These are phyloP conservation scores for Neltuma alba DNA, from an alignment of 306 rosid genomes.

Conservation along the genomic window DNA sequence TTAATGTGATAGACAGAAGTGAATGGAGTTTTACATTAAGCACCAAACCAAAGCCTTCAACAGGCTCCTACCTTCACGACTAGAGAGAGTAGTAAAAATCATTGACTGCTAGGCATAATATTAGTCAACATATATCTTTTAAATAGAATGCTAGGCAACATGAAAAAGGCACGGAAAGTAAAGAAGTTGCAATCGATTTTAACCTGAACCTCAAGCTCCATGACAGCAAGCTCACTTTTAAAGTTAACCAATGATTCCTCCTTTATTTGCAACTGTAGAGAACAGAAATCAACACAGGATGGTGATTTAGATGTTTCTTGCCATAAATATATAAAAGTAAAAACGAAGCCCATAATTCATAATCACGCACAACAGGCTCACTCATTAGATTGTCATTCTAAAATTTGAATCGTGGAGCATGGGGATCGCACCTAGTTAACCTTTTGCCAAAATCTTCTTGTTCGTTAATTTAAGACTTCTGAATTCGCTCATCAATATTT, in stretches of 20 bases:
- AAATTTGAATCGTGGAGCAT: background rate
- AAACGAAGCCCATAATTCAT: background rate
- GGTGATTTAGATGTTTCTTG: conserved; percentile 15
- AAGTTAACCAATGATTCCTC: conserved; percentile 80
- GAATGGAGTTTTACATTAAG: background rate
- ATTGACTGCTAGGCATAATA: background rate
- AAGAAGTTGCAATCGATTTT: conserved; percentile 25
- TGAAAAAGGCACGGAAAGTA: conserved; percentile 23
- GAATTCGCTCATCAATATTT: background rate
- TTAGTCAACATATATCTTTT: background rate
- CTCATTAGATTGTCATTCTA: background rate
- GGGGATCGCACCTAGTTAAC: background rate
- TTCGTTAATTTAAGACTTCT: background rate
- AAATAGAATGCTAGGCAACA: conserved; percentile 22
- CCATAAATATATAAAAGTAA: background rate
- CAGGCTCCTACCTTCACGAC: background rate
- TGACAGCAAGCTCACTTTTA: conserved; percentile 75
- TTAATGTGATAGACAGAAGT: background rate
- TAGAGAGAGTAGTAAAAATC: background rate
- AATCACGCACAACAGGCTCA: background rate
- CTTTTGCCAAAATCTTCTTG: background rate
- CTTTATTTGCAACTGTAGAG: conserved; percentile 65
- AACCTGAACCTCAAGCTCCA: conserved; percentile 94
- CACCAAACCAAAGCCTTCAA: background rate
- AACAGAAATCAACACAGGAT: conserved; percentile 29